Evolutionary conservation across 2,329 filamentous ascomycete genomes (phyloP).

Genomic region (Colletotrichum somersetense): DNA sequence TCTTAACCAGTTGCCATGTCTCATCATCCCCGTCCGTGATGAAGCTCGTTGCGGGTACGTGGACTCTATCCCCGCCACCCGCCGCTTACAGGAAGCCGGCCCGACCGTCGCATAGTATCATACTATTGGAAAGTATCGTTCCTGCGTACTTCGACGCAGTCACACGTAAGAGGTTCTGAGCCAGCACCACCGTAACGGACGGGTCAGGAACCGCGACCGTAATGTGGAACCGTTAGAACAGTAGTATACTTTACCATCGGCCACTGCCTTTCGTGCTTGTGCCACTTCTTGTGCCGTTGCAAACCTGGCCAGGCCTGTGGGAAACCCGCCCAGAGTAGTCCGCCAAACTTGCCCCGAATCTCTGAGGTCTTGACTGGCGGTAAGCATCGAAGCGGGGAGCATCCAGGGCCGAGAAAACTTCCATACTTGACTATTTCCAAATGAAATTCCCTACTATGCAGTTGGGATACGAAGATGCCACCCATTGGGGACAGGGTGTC

Average conservation of each 20-base stretch:
- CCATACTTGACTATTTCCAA: background rate
- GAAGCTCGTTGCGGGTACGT: no score
- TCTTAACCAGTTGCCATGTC: no score
- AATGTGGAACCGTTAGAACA: background rate
- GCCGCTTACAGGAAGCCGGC: no score
- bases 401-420: background rate
- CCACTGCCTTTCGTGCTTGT: background rate
- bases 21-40: no score
- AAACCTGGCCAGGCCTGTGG: no score
- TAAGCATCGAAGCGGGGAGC: background rate
- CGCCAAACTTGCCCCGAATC: background rate
- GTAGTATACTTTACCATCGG: background rate
- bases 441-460: background rate
- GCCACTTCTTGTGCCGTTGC: background rate
- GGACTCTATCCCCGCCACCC: no score
- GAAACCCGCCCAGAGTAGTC: background rate
- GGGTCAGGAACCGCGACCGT: background rate
- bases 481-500: conserved; percentile 20
- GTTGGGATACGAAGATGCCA: conserved; percentile 19
- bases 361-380: background rate
- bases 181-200: background rate
- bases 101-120: background rate
- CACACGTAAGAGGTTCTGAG: background rate
- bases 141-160: background rate
- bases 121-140: background rate